Base-by-base conservation (phyloP, 2,329 filamentous ascomycete genomes). In the Lachnellula arida region DNA sequence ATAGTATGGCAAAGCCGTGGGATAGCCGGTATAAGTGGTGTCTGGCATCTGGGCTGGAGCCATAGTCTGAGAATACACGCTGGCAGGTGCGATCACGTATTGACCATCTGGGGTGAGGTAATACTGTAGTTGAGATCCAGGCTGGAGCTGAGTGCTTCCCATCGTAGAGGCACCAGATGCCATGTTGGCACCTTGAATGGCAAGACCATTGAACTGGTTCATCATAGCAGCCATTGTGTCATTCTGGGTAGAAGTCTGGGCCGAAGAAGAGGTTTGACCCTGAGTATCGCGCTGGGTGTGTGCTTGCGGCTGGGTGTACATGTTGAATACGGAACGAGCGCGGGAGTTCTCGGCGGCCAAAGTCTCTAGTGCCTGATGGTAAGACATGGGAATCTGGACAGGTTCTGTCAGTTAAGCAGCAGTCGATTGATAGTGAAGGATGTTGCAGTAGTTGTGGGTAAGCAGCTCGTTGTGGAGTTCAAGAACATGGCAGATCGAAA, bases 131-230 rank as follows among this genome's bases (percentile, higher is more conserved):
- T 59, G 65, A 53, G 67, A 60, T 58, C 68, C 65, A 6, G 68
- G 60, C 46, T 68, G 66, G 50, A 73, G 53, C 51, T 69, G 68
- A 56, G 56, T 59, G 47, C 61, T 59, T 50, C 56, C 59, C 43
- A 67, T 62, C 28, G 64, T 59, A 53, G 66, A 57, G 37, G 65
- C 58, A 43, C 64, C 48, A 55, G 65, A 64, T 56, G 70, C 65
- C 56, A 75, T 68, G 50, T 66, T 71, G 46, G 72, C 67, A 47
- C 67, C 66, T 43, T 69, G 63, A 49, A 75, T 58, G 32, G 55
- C 50, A 32, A 71, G 51, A 55, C 62, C 62, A 42, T 63, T 60
- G 47, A 70, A 66, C 46, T 67, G 65, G 54, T 60, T 63, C 53
- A 71, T 64, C 57, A 70, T 63, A 37, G 66, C 54, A 32, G 54